Evolutionary conservation across 305 asterid species (phyloP), one percentile per base, ranked within the genome.

Genomic region (Fraxinus platypoda): DNA sequence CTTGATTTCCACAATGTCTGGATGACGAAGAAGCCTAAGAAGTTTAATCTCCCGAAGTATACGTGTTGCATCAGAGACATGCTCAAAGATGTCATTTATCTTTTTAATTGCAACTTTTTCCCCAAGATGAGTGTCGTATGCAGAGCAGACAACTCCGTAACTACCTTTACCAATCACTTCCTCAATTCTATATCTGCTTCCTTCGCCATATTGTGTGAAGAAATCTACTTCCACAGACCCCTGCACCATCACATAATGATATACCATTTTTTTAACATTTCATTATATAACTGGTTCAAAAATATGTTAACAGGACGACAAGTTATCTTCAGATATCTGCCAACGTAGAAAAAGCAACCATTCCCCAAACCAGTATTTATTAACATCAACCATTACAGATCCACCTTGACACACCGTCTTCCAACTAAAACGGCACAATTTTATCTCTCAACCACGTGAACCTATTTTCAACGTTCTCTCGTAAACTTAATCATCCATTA

Each of bases 131-230:
- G 98, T 95, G 88, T 95, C 99, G 74, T 90, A 95, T 6, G 99
- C 99, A 15, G 99, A 95, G 92, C 99, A 95, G 75, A 95, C 99
- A 37, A 95, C 97, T 41, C 99, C 97, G 87, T 95, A 95, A 88
- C 98, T 94, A 86, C 98, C 98, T 90, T 94, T 95, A 68, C 98
- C 98, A 81, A 95, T 95, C 76, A 95, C 98, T 89, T 95, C 98
- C 88, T 95, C 98, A 13, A 95, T 95, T 86, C 81, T 94, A 81
- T 92, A 95, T 84, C 98, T 89, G 83, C 97, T 92, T 74, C 98
- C 98, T 86, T 95, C 98, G 76, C 98, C 98, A 78, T 95, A 95
- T 83, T 95, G 98, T 15, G 98, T 95, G 94, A 95, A 95, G 91
- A 95, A 95, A 87, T 92, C 98, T 83, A 95, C 90, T 77, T 94